Evolutionary conservation across 306 rosid genomes (phyloP), one percentile per base, ranked within the genome.

Genomic region (Vigna trinervia): DNA sequence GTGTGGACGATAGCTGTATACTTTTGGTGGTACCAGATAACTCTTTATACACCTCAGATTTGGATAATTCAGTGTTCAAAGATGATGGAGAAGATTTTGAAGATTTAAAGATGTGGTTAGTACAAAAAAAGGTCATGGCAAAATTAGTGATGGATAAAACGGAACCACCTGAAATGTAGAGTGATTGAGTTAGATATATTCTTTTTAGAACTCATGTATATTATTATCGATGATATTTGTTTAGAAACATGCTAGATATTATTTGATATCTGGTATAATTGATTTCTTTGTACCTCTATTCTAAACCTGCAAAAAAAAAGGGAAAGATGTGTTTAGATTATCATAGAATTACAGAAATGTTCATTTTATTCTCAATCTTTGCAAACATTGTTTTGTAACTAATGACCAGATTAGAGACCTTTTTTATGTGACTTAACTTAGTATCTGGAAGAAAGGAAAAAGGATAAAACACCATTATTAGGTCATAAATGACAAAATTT

Each of bases 171-270:
- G 52, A 39, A 69, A 36, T 60, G 81, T 81, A 73, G 83, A 69
- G 73, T 47, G 69, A 10, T 63, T 70, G 88, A 63, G 69, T 69
- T 81, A 85, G 88, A 82, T 78, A 76, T 73, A 85, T 85, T 85
- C 88, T 74, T 85, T 85, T 70, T 72, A 78, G 78, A 75, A 56
- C 69, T 36, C 64, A 19, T 85, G 83, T 85, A 82, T 53, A 78
- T 78, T 64, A 52, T 39, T 46, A 43, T 61, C 51, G 14, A 56
- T 69, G 75, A 39, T 74, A 62, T 81, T 81, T 47, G 32, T 71
- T 75, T 47, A 39, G 81, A 64, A 78, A 60, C 70, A 38, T 68
- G 67, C 39, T 65, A 45, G 77, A 63, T 73, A 19, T 65, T 68
- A 53, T 61, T 74, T 78, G 73, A 74, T 69, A 74, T 53, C 52